Base-by-base conservation (phyloP, 2,329 filamentous ascomycete genomes). In the Cladophialophora bantiana region DNA sequence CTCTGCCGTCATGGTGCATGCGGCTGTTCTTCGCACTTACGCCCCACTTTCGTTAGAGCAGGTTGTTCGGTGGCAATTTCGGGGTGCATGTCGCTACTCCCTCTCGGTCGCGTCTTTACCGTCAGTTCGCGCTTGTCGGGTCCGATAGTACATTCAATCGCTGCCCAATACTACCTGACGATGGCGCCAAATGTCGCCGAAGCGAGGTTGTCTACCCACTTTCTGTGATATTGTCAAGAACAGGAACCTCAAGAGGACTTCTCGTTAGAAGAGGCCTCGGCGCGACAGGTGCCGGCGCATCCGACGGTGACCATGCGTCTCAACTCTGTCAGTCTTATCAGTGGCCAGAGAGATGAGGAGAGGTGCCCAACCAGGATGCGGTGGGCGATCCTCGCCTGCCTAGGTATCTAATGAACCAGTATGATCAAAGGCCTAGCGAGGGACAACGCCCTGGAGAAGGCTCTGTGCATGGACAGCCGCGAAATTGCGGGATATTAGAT, bases 281-380 rank as follows among this genome's bases (percentile, higher is more conserved):
- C 20, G 18, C 20, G 9, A 50, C 45, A 50, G 13, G 4, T 50
- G 18, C 45, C 45, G 45, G 45, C 45, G 20, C 45, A 50, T 50
- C 45, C 45, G 45, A 10, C 15, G 45, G 45, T 50, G 45, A 31
- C 20, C 13, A 50, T 50, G 20, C 26, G 20, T 31, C 18, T 50
- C 13, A 20, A 3, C 45, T 50, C 45, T 26, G 20, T 26, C 45
- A 50, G 45, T 50, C 10, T 50, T 26, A 26, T 50, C 45, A 50
- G 45, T 50, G 45, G 45, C 53, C 12, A 55, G 15, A 48, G 61
- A 34, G 7, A 34, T 36, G 18, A 13, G 45, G 18, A 50, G 18
- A 50, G 59, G 64, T 63, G 64, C 64, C 64, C 59, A 45, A 66
- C 42, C 20, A 52, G 48, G 20, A 53, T 63, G 45, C 12, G 2